Evolutionary conservation across 2,329 filamentous ascomycete genomes (phyloP).

Genomic region (Arthrobotrys musiformis): DNA sequence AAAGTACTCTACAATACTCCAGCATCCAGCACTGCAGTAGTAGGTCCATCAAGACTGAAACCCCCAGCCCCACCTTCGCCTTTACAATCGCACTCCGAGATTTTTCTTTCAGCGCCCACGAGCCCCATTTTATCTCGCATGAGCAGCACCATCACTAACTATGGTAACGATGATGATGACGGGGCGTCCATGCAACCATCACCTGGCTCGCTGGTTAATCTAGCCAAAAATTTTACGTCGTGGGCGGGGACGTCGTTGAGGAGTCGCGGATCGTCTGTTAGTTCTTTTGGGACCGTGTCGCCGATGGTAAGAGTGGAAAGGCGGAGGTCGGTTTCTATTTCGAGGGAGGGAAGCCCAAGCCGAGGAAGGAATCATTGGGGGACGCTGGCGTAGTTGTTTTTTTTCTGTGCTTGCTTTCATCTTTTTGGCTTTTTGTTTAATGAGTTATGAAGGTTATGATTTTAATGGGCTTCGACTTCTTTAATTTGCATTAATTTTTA

Average conservation of each 20-base stretch:
- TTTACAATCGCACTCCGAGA: constrained; percentile 11
- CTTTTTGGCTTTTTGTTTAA: neutral
- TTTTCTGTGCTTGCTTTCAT: constrained; percentile 1
- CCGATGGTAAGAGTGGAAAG: constrained; percentile 1
- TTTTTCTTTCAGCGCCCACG: constrained; percentile 48
- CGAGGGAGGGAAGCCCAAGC: constrained; percentile 27
- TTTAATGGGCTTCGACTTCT: neutral
- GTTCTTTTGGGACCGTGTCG: constrained; percentile 22
- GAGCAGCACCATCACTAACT: constrained; percentile 27
- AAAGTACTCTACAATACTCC: constrained; percentile 48
- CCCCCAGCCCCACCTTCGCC: constrained; percentile 6
- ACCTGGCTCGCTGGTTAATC: constrained; percentile 42
- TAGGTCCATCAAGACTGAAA: constrained; percentile 10
- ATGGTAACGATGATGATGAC: constrained; percentile 5
- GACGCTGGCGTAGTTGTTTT: neutral
- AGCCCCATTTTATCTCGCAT: constrained; percentile 40
- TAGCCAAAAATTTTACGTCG: constrained; percentile 23
- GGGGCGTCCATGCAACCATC: constrained; percentile 33
- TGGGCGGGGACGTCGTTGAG: constrained; percentile 22
- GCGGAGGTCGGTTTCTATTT: constrained; percentile 26
- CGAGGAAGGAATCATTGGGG: constrained; percentile 5
- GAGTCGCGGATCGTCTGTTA: constrained; percentile 39
- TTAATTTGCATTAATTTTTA: neutral
- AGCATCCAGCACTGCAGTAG: constrained; percentile 27
- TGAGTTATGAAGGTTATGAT: neutral